Percentiles rank a stretch among this genome's conserved stretches.
These are phyloP conservation scores for Toxicodendron radicans DNA, from an alignment of 345 rosid genomes.

Conservation along the genomic window DNA sequence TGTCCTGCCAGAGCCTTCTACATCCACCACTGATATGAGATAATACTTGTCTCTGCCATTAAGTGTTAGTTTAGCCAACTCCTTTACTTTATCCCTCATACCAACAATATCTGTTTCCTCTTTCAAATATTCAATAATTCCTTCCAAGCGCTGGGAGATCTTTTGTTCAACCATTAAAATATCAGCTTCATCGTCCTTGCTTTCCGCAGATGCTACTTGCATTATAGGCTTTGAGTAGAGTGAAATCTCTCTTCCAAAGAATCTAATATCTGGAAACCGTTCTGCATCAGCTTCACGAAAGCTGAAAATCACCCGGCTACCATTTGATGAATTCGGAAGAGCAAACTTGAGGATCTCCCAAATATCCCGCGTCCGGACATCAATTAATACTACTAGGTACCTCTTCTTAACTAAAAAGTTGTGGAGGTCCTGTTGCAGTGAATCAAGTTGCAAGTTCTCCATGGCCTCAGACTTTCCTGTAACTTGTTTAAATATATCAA, in stretches of 20 bases:
- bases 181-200: not conserved
- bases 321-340: no score
- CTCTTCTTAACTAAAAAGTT: not conserved
- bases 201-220: not conserved
- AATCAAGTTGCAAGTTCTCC: no score
- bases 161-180: not conserved
- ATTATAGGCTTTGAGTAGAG: not conserved
- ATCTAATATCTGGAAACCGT: not conserved
- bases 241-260: not conserved
- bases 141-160: not conserved
- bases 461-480: no score
- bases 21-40: conserved; percentile 30
- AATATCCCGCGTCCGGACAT: not conserved
- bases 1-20: conserved; percentile 40
- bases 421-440: not conserved
- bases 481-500: not conserved
- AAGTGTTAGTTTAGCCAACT: conserved; percentile 7
- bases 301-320: not conserved
- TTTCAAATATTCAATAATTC: no score
- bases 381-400: not conserved
- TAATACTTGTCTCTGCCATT: not conserved
- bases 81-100: not conserved
- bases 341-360: no score
- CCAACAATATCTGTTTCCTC: conserved; percentile 7
- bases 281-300: not conserved